Conservation (phyloP, 345 rosid species). For the Capsella bursapastoris region DNA sequence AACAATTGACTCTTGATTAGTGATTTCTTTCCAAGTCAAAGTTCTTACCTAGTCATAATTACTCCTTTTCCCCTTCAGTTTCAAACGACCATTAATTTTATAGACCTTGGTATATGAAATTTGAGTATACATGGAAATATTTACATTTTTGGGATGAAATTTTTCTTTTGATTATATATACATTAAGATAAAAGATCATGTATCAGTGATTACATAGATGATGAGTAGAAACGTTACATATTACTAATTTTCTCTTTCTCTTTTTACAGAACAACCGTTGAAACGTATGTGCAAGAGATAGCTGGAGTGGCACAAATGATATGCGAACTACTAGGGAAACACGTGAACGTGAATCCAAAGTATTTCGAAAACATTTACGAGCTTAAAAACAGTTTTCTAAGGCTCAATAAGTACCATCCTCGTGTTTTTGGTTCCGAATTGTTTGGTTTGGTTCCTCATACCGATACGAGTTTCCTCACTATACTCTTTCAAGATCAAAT, state of each 20-base stretch:
- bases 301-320: slow-evolving; percentile 51
- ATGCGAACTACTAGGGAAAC: slow-evolving; percentile 52
- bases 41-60: not conserved
- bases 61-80: slow-evolving; percentile 6
- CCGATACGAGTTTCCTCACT: slow-evolving; percentile 70
- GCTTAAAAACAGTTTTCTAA: slow-evolving; percentile 50
- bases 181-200: not conserved
- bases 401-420: slow-evolving; percentile 83
- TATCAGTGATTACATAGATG: not conserved
- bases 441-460: slow-evolving; percentile 78
- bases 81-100: not conserved
- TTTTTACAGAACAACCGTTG: slow-evolving; percentile 50
- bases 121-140: not conserved
- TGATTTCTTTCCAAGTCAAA: not conserved
- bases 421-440: slow-evolving; percentile 55
- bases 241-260: not conserved
- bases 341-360: slow-evolving; percentile 46
- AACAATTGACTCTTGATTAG: slow-evolving; percentile 7
- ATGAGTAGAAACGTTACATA: not conserved
- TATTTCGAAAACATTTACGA: slow-evolving; percentile 56
- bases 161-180: slow-evolving; percentile 1
- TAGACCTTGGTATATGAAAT: not conserved
- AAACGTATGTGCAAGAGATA: slow-evolving; percentile 46
- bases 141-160: not conserved
- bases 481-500: slow-evolving; percentile 62